A percentile compares a stretch with the other conserved stretches of the same genome.
phyloP scores from a whole-genome alignment of 257 asterid genomes.

The Anisodus acutangulus region DNA sequence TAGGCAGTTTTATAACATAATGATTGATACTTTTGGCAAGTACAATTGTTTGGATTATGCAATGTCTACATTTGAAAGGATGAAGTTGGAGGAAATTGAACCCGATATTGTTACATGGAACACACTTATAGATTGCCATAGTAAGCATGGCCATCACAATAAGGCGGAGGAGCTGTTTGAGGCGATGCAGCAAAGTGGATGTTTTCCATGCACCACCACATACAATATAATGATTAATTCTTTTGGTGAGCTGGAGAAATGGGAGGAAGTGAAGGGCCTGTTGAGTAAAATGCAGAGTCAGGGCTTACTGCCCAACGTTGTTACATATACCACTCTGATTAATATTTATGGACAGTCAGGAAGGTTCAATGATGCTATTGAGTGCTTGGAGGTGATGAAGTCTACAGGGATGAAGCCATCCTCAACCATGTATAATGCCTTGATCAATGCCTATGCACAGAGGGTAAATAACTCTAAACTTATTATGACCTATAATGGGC shows the following conservation, averaged over 20 bases:
- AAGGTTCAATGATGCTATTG: constrained; percentile 82
- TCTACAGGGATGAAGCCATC: constrained; percentile 88
- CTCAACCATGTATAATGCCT: constrained; percentile 89
- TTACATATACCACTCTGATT: constrained; percentile 90
- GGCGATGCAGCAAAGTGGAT: constrained; percentile 73
- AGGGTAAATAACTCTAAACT: constrained; percentile 56
- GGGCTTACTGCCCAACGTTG: constrained; percentile 81
- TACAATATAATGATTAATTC: constrained; percentile 90
- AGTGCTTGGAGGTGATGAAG: constrained; percentile 93
- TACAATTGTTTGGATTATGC: constrained; percentile 86
- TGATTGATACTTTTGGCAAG: constrained; percentile 94
- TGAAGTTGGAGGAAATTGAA: constrained; percentile 75
- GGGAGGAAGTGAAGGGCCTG: constrained; percentile 80
- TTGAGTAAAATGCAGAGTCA: constrained; percentile 74
- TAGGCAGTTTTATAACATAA: constrained; percentile 80
- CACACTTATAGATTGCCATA: constrained; percentile 87
- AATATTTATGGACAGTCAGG: constrained; percentile 90
- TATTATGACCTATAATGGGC: neutral
- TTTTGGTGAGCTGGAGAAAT: constrained; percentile 78
- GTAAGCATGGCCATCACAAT: constrained; percentile 71
- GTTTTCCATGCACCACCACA: constrained; percentile 79
- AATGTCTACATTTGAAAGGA: constrained; percentile 78
- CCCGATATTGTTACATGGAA: constrained; percentile 93
- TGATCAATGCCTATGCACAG: constrained; percentile 96
- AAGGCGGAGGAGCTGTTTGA: constrained; percentile 70